Evolutionary conservation across 2,329 filamentous ascomycete species (phyloP).

Genomic region (Hymenoscyphus infarciens): DNA sequence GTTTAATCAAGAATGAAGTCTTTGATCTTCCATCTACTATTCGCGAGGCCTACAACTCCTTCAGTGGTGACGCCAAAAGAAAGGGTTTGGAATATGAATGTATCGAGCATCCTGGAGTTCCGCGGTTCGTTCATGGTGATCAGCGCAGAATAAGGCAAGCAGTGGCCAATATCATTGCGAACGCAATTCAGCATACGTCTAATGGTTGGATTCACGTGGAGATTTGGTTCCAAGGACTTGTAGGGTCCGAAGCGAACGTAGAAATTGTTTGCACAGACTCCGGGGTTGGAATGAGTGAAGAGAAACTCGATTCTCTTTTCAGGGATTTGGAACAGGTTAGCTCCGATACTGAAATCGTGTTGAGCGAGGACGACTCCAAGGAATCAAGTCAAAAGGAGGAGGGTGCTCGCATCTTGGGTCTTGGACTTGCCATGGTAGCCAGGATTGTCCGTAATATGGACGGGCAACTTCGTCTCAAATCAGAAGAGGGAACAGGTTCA

Average conservation of each 20-base stretch:
- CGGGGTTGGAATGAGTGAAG: conserved; percentile 65
- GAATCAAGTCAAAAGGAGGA: conserved; percentile 32
- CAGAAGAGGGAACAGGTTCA: conserved; percentile 77
- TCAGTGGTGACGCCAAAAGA: conserved; percentile 67
- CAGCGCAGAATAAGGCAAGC: conserved; percentile 76
- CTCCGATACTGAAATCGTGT: conserved; percentile 40
- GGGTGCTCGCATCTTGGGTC: conserved; percentile 57
- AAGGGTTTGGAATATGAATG: conserved; percentile 72
- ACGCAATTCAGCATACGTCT: conserved; percentile 76
- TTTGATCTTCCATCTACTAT: conserved; percentile 72
- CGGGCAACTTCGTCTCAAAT: conserved; percentile 79
- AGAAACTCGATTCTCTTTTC: conserved; percentile 54
- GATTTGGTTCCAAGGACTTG: conserved; percentile 56
- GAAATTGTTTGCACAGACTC: conserved; percentile 76
- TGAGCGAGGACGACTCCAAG: conserved; percentile 10
- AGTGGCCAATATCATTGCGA: conserved; percentile 78
- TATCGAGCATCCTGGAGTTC: conserved; percentile 63
- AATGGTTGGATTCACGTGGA: conserved; percentile 68
- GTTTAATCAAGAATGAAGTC: conserved; percentile 73
- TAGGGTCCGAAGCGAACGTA: conserved; percentile 56
- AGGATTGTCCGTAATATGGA: conserved; percentile 87
- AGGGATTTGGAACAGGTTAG: conserved; percentile 57
- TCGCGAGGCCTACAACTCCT: conserved; percentile 72
- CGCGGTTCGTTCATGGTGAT: conserved; percentile 71
- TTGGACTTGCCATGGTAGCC: conserved; percentile 85